These are phyloP conservation scores for Zygotorulaspora sp. DNA, from an alignment of 805 yeast genomes.

Conservation along the genomic window DNA sequence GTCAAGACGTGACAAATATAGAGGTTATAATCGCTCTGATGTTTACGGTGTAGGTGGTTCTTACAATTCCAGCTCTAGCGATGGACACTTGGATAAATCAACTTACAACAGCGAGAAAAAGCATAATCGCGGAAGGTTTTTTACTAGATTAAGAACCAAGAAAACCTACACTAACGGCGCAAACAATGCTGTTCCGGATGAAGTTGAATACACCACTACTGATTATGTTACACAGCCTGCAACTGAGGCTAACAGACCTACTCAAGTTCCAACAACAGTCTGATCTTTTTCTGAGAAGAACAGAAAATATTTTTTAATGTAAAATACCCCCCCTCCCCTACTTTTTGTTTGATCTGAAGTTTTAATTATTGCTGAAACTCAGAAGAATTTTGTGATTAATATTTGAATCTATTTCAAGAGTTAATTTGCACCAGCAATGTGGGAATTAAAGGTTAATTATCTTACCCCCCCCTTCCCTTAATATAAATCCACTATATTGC, in stretches of 20 bases:
- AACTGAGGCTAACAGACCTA: conserved; percentile 1
- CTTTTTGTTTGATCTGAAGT: neutral
- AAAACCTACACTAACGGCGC: conserved; percentile 6
- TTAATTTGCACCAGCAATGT: neutral
- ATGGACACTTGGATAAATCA: conserved; percentile 17
- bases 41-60: conserved; percentile 3
- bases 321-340: neutral
- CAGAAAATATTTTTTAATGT: too few species aligned
- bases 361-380: too few species aligned
- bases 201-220: conserved; percentile 9
- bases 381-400: too few species aligned
- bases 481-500: too few species aligned
- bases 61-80: conserved; percentile 15
- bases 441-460: conserved; percentile 1
- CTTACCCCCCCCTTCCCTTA: conserved; percentile 2
- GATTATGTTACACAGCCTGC: conserved; percentile 8
- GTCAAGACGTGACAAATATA: conserved; percentile 10
- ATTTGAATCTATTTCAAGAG: neutral
- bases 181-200: conserved; percentile 9
- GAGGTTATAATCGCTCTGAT: conserved; percentile 5
- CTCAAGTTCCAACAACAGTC: conserved; percentile 2
- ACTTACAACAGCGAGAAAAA: conserved; percentile 14
- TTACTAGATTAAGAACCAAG: conserved; percentile 14
- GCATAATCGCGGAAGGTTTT: conserved; percentile 8
- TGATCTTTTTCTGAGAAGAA: too few species aligned